Evolutionary conservation across 192 early-diverging fungal species (phyloP), one percentile per base, ranked within the genome.

Genomic region (Umbelopsis ramanniana): DNA sequence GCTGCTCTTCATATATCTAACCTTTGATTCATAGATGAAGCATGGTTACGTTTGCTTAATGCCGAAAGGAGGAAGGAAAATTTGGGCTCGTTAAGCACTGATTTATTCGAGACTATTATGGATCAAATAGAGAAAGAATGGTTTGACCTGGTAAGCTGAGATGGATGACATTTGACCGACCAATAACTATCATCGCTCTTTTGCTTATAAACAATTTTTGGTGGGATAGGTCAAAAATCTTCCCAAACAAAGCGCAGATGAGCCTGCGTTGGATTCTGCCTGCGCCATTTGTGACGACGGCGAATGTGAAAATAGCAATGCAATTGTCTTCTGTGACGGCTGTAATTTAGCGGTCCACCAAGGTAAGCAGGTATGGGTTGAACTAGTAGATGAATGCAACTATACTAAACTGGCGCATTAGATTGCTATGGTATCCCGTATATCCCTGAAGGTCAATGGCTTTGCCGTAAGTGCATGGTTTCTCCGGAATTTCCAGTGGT

Each of bases 331-430:
- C 74, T 99, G 98, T 84, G 98, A 99, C 81, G 98, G 98, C 0
- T 99, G 98, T 79, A 97, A 99, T 77, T 78, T 99, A 60, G 97
- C 97, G 3, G 98, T 99, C 10, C 98, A 99, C 84, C 98, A 99
- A 86, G 91, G 91, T 92, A 84, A 50, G 53, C 17, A 21, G 17
- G 4, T 15, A 15, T 50, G 17, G 19, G 5, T 6, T 21, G 9
- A 21, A 35, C 52, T 47, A 35, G 7, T 68, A 29, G 54, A 57
- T 53, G 37, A 43, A 47, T 54, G 6, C 1, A 14, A 4, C 15
- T 46, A 7, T 22, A 35, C 3, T 3, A 17, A n/a, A 66, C 35
- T 33, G 50, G 48, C 47, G 33, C 11, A 24, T 12, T 77, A 92
- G 97, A 98, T 78, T 99, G 98, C 79, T 99, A 99, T 80, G 98